Evolutionary conservation across 768 basidiomycete genomes (phyloP), one percentile per base, ranked within the genome.

Genomic region (Lentinus brumalis): DNA sequence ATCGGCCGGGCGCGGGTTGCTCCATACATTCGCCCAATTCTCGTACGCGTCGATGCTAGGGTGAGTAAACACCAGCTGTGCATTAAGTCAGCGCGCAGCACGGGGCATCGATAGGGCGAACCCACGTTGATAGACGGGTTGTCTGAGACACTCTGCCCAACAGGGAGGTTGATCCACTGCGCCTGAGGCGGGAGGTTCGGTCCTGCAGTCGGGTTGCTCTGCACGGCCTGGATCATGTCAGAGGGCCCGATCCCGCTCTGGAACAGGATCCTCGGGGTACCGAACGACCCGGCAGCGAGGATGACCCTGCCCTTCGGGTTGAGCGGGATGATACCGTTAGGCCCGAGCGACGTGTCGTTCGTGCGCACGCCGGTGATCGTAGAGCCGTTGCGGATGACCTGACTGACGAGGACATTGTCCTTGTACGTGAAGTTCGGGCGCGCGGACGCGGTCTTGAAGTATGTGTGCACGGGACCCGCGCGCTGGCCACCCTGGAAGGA

Each of bases 1-100:
- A 63, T 88, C 86, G 3, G 84, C 83, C 8, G 81, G 69, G 18
- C 81, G 77, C 29, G 86, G 86, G 69, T 74, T 73, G 35, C 73
- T 71, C 83, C 82, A 86, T 3, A 86, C 82, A 41, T 79, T 64
- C 2, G 80, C 81, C 86, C 86, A 88, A 71, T 86, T 86, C n/a
- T 87, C 83, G 67, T 86, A 86, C 1, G 83, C 79, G 66, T 87
- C 83, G 61, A 88, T 76, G 41, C 75, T 76, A 2, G 86, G 85
- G 69, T 87, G 86, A 5, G 83, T 86, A 75, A 88, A 86, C 21
- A 87, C 83, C 65, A 86, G 71, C 81, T 84, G 58, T 10, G n/a
- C n/a, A n/a, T n/a, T n/a, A 7, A 41, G 9, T 31, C 26, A 57
- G 57, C 31, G 16, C 16, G 1, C 9, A 0, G 41, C 26, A 18